These are phyloP conservation scores for Trypanosoma vivax DNA, from an alignment of 208 protist genomes.

Conservation along the genomic window DNA sequence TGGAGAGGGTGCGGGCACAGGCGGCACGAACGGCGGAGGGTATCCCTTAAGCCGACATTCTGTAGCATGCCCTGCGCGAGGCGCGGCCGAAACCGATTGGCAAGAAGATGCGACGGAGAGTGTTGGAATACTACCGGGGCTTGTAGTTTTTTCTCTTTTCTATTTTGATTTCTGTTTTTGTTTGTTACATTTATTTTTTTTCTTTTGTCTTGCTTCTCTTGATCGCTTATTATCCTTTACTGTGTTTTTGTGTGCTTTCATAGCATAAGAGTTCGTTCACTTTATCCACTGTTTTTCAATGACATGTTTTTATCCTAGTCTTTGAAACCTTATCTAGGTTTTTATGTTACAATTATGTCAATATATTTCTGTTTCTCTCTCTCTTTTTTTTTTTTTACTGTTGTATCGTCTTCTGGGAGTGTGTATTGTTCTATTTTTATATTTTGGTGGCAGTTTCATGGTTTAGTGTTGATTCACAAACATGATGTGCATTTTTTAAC, in stretches of 20 bases:
- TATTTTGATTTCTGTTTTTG: conserved; percentile 9
- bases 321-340: not conserved
- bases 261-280: not conserved
- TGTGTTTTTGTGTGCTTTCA: not conserved
- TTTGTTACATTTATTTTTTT: no score
- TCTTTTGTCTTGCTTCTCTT: conserved; percentile 1
- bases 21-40: no score
- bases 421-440: conserved; percentile 5
- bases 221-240: not conserved
- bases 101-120: not conserved
- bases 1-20: no score
- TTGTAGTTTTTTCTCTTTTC: not conserved
- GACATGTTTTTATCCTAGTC: no score
- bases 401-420: not conserved
- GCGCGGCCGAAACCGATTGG: not conserved
- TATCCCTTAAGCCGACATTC: not conserved
- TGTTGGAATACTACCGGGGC: no score
- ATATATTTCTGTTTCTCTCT: conserved; percentile 8
- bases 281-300: no score
- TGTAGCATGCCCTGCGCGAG: not conserved
- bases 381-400: conserved; percentile 10
- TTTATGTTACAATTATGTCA: not conserved
- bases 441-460: conserved; percentile 5
- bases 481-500: no score
- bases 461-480: conserved; percentile 1